These are phyloP conservation scores for Colletotrichum cordylinicola DNA, from an alignment of 2,329 filamentous ascomycete genomes.

Conservation along the genomic window DNA sequence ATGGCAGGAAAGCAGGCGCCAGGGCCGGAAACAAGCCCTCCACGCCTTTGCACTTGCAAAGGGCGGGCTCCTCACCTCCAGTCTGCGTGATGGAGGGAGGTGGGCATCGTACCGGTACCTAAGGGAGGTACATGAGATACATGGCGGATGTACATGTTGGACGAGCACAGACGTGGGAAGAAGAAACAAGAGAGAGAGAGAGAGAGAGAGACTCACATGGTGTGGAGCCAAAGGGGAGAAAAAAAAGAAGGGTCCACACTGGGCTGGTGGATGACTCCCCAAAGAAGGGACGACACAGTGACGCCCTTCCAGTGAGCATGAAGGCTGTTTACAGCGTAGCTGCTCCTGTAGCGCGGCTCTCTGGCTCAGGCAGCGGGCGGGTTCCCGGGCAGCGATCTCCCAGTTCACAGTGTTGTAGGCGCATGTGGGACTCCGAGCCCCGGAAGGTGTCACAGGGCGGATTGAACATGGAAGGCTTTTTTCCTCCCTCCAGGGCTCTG, in stretches of 20 bases:
- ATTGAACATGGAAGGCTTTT: not conserved
- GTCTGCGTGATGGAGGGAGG: slow-evolving; percentile 7
- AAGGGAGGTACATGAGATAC: slow-evolving; percentile 6
- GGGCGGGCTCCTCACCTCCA: slow-evolving; percentile 9
- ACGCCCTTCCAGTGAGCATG: slow-evolving; percentile 14
- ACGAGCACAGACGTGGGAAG: not conserved
- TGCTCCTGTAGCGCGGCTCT: not conserved
- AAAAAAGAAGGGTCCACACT: not conserved
- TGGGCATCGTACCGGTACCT: slow-evolving; percentile 22
- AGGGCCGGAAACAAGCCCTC: slow-evolving; percentile 4
- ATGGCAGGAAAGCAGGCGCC: slow-evolving; percentile 2
- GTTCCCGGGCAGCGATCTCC: not conserved
- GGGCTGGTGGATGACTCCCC: not conserved
- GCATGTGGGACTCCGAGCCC: not conserved
- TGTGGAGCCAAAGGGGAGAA: not conserved
- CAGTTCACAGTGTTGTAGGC: not conserved
- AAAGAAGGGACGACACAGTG: not conserved
- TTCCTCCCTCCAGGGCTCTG: not conserved
- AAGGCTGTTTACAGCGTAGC: not conserved
- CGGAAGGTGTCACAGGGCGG: not conserved
- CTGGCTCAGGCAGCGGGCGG: not conserved
- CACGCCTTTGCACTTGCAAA: slow-evolving; percentile 13
- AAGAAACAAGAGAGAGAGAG: not conserved
- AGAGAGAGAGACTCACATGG: not conserved
- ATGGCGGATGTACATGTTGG: not conserved